phyloP scores from a whole-genome alignment of 2,329 filamentous ascomycete genomes.

The Aspergillus niger region DNA sequence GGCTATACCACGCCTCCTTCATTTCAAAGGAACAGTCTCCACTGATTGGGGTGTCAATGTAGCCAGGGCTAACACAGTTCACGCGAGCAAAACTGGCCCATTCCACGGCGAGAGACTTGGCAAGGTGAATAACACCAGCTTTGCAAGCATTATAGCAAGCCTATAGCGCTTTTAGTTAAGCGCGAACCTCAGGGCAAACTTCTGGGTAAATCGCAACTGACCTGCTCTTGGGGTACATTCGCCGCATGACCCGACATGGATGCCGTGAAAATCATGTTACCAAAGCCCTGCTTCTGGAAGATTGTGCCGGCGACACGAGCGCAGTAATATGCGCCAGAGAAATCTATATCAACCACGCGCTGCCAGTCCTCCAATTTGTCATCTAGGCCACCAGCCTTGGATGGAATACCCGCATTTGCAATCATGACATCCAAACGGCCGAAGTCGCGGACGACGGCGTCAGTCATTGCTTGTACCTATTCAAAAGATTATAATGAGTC shows the following conservation, averaged over 20 bases:
- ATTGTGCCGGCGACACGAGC: conserved; percentile 49
- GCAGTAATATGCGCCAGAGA: conserved; percentile 22
- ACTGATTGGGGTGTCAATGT: conserved; percentile 60
- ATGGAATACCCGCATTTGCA: conserved; percentile 44
- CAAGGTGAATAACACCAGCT: conserved; percentile 58
- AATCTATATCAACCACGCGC: too few relatives aligned
- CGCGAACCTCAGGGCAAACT: too few relatives aligned
- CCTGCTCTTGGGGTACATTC: conserved; percentile 45
- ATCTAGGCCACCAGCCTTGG: too few relatives aligned
- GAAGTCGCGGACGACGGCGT: conserved; percentile 41
- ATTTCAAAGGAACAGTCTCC: conserved; percentile 43
- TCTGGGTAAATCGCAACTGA: too few relatives aligned
- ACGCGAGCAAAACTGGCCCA: conserved; percentile 61
- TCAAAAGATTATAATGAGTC: too few relatives aligned
- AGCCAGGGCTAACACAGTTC: conserved; percentile 58
- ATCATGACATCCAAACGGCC: conserved; percentile 48
- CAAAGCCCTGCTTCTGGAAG: conserved; percentile 46
- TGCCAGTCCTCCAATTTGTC: too few relatives aligned
- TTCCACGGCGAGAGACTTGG: conserved; percentile 57
- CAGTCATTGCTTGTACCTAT: conserved; percentile 37
- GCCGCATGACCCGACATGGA: conserved; percentile 55
- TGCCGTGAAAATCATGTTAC: conserved; percentile 54
- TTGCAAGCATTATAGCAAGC: conserved; percentile 56
- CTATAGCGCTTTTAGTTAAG: too few relatives aligned
- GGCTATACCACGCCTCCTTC: conserved; percentile 47